These are phyloP conservation scores for Aspergillus amoenus DNA, from an alignment of 2,329 filamentous ascomycete species.

Conservation along the genomic window DNA sequence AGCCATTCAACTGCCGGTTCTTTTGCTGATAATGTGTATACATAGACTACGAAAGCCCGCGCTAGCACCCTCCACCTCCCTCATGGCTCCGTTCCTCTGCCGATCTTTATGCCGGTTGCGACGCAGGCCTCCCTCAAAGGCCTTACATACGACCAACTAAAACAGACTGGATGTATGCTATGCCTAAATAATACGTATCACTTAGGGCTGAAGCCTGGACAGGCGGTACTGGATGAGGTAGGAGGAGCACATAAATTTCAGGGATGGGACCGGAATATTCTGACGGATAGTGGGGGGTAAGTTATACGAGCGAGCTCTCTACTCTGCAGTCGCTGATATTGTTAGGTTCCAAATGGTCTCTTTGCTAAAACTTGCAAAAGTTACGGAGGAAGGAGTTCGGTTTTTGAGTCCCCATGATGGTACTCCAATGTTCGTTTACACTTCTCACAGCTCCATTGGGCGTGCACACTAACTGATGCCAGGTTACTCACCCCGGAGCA, in stretches of 20 bases:
- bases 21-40: neutral
- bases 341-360: slow-evolving; percentile 97
- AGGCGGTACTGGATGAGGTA: slow-evolving; percentile 79
- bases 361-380: slow-evolving; percentile 83
- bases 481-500: slow-evolving; percentile 92
- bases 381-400: slow-evolving; percentile 92
- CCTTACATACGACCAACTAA: slow-evolving; percentile 86
- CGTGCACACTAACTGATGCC: neutral
- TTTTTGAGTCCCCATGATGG: slow-evolving; percentile 97
- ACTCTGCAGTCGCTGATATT: neutral
- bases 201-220: slow-evolving; percentile 88
- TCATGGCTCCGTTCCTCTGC: slow-evolving; percentile 85
- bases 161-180: slow-evolving; percentile 81
- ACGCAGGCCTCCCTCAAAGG: slow-evolving; percentile 96
- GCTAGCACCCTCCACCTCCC: slow-evolving; percentile 84
- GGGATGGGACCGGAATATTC: slow-evolving; percentile 91
- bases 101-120: slow-evolving; percentile 97
- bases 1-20: neutral
- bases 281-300: slow-evolving; percentile 66
- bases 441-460: neutral
- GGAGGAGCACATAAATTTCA: slow-evolving; percentile 94
- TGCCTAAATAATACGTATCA: slow-evolving; percentile 99
- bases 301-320: slow-evolving; percentile 17
- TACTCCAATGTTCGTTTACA: slow-evolving; percentile 67
- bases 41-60: slow-evolving; percentile 86